Evolutionary conservation across 225 moss, liverwort and hornwort genomes (phyloP), one percentile per base, ranked within the genome.

Genomic region (Sphagnum tenellum): DNA sequence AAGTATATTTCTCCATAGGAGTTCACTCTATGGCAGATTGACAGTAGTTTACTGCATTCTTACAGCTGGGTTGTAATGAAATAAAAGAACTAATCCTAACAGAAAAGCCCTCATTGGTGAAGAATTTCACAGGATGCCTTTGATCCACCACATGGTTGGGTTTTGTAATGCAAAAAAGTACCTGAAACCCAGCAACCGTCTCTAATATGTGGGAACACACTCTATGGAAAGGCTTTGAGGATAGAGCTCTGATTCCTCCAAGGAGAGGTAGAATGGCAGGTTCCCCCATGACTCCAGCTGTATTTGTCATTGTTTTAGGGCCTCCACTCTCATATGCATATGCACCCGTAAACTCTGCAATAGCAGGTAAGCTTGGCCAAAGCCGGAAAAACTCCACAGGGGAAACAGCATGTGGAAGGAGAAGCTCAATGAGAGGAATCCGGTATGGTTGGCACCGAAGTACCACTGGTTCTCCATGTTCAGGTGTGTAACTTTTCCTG

Each of bases 321-420:
- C 88, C 90, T 63, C 77, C 90, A 69, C 88, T 84, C 66, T 90
- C 88, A 63, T 92, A 98, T 9, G 67, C 85, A 76, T 89, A 98
- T 56, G 90, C 93, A 49, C 93, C 96, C 7, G 89, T 83, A 59
- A 84, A 90, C 71, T 98, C 96, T 69, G 88, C 83, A 72, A 93
- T 90, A 10, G 93, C 89, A 57, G 96, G 96, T 62, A 98, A 78
- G 69, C 96, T 98, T 12, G 96, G 96, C 96, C 96, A 98, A 74
- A 93, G 88, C 69, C 92, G 83, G 74, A 98, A 98, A 64, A 98
- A 98, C 69, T 98, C 96, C 45, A 98, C 96, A 52, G 96, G 93
- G 51, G 96, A 98, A 64, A 87, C 88, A 70, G 77, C 74, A 68
- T 92, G 75, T n/a, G 96, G 92, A 64, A 98, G 79, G 66, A 98